phyloP scores from a whole-genome alignment of 2,329 filamentous ascomycete species.

The Saccharata proteae region DNA sequence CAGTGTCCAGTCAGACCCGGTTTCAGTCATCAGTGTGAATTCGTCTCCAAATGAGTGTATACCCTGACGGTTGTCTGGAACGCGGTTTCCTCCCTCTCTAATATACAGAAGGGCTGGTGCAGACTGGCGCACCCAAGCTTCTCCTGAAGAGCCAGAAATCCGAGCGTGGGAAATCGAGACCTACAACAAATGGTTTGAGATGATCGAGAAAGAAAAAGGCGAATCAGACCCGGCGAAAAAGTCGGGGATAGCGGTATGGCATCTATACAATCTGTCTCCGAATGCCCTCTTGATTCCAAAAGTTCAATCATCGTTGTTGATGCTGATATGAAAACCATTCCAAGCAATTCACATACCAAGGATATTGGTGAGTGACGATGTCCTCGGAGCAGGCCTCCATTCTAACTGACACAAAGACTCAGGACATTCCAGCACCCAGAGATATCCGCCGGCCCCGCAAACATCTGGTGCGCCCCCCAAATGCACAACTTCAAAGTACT shows the following conservation, averaged over 20 bases:
- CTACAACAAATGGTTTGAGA: conserved; percentile 27
- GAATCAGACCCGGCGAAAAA: conserved; percentile 12
- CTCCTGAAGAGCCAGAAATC: conserved; percentile 16
- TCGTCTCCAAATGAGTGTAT: neutral
- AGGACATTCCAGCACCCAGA: conserved; percentile 13
- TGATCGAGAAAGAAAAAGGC: conserved; percentile 16
- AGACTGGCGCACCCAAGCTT: conserved; percentile 35
- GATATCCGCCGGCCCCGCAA: conserved; percentile 10
- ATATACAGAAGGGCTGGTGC: conserved; percentile 31
- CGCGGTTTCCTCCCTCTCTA: conserved; percentile 7
- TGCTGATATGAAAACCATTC: no score
- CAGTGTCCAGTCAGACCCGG: neutral
- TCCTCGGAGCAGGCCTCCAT: no score
- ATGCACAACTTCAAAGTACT: conserved; percentile 22
- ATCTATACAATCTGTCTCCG: neutral
- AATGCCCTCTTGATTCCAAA: conserved; percentile 8
- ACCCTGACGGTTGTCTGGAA: neutral
- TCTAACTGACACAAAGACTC: conserved; percentile 15
- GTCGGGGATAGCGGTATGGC: conserved; percentile 13
- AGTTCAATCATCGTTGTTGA: no score
- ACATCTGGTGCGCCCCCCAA: conserved; percentile 26
- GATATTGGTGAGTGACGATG: no score
- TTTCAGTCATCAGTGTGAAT: no score
- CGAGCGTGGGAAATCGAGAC: conserved; percentile 32
- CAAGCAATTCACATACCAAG: no score